Conservation (phyloP, 805 yeast genomes). For the Candida namnaoensis region DNA sequence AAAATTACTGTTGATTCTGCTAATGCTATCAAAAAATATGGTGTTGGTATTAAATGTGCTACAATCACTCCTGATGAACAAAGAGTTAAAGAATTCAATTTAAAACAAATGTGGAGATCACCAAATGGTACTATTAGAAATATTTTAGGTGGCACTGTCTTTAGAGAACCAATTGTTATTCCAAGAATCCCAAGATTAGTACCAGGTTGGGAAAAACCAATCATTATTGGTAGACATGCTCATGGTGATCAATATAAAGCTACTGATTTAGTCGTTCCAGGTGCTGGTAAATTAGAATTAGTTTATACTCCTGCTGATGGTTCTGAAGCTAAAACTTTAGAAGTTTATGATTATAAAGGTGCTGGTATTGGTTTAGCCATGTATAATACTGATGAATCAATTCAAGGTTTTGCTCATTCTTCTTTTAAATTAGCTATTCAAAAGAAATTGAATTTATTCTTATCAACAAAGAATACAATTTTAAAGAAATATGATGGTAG, state of each 20-base stretch:
- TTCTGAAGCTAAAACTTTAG: constrained; percentile 33
- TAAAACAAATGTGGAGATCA: constrained; percentile 79
- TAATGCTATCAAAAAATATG: constrained; percentile 61
- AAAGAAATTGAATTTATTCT: constrained; percentile 54
- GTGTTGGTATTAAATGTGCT: constrained; percentile 81
- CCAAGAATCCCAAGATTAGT: constrained; percentile 70
- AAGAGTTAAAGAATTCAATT: constrained; percentile 63
- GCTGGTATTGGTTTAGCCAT: constrained; percentile 74
- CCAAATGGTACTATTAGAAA: constrained; percentile 83
- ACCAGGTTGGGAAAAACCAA: constrained; percentile 77
- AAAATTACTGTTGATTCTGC: constrained; percentile 75
- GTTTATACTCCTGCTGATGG: constrained; percentile 60
- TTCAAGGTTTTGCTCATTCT: constrained; percentile 69
- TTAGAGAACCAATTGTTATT: constrained; percentile 77
- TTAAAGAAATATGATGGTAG: constrained; percentile 77
- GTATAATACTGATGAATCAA: constrained; percentile 79
- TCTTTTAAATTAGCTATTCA: constrained; percentile 68
- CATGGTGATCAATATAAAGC: constrained; percentile 83
- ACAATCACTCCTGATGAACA: constrained; percentile 81
- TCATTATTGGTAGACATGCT: constrained; percentile 81
- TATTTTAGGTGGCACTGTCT: constrained; percentile 75
- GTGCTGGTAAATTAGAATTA: constrained; percentile 59
- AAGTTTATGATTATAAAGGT: constrained; percentile 56
- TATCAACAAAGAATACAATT: constrained; percentile 75
- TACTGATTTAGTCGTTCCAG: constrained; percentile 60